phyloP scores from a whole-genome alignment of 1,139 yeast genomes.

The Taphrina pruni region DNA sequence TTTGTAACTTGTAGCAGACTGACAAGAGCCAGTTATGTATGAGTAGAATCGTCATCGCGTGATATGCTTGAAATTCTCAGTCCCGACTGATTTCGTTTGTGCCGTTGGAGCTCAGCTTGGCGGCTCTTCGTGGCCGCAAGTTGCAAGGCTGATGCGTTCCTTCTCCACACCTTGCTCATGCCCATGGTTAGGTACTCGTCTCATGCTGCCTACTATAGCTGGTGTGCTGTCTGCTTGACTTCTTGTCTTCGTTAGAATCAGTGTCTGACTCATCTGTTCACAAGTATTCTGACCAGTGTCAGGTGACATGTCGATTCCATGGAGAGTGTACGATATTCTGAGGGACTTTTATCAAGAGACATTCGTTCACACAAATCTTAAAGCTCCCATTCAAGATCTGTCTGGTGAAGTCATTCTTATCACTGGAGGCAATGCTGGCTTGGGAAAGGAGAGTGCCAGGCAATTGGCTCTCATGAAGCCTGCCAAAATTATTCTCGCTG shows the following conservation, averaged over 20 bases:
- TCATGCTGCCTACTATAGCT: no score
- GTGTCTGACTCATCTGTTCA: no score
- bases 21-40: background rate
- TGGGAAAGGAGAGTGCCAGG: conserved; percentile 45
- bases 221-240: no score
- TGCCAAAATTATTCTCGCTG: conserved; percentile 35
- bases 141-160: background rate
- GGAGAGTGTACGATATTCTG: conserved; percentile 23
- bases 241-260: no score
- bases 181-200: background rate
- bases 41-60: conserved; percentile 10
- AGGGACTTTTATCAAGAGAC: conserved; percentile 32
- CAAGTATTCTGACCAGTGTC: no score
- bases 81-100: conserved; percentile 1
- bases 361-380: conserved; percentile 22
- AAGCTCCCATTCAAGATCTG: conserved; percentile 45
- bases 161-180: background rate
- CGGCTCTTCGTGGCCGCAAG: background rate
- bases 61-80: conserved; percentile 13
- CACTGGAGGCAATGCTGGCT: conserved; percentile 44
- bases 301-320: conserved; percentile 11
- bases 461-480: conserved; percentile 42
- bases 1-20: background rate
- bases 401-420: conserved; percentile 51
- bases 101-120: conserved; percentile 12